A percentile compares a stretch with the other conserved stretches of the same genome.
phyloP scores from a whole-genome alignment of 768 basidiomycete species.

The Lactarius quietus region DNA sequence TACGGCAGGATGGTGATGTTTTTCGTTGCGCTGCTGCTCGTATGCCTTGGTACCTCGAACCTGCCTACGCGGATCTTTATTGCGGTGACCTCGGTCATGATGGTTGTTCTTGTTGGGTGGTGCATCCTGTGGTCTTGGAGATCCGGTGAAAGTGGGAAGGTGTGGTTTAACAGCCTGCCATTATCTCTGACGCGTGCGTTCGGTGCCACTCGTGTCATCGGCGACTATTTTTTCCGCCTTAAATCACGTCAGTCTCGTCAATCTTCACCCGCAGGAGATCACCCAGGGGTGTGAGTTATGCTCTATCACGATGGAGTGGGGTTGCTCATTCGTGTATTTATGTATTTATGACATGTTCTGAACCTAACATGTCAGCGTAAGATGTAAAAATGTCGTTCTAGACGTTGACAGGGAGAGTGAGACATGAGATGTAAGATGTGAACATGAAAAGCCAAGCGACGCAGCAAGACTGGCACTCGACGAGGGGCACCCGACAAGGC shows the following conservation, averaged over 20 bases:
- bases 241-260: background rate
- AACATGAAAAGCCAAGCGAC: too few species aligned
- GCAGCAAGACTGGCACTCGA: too few species aligned
- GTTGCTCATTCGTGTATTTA: background rate
- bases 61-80: constrained; percentile 3
- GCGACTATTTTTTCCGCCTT: background rate
- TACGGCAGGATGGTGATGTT: constrained; percentile 15
- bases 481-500: too few species aligned
- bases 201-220: background rate
- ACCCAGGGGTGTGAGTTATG: too few species aligned
- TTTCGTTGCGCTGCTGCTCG: constrained; percentile 7
- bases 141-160: background rate
- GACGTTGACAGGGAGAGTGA: too few species aligned
- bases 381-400: too few species aligned
- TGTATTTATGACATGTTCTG: background rate
- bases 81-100: background rate
- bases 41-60: constrained; percentile 9
- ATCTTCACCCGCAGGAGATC: background rate
- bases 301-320: background rate
- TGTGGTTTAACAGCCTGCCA: background rate
- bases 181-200: background rate
- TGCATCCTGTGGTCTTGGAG: background rate
- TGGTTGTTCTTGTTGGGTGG: background rate
- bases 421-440: too few species aligned
- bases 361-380: too few species aligned